Conservation (phyloP, 805 yeast genomes). For the Teunomyces lycoperdinae region DNA sequence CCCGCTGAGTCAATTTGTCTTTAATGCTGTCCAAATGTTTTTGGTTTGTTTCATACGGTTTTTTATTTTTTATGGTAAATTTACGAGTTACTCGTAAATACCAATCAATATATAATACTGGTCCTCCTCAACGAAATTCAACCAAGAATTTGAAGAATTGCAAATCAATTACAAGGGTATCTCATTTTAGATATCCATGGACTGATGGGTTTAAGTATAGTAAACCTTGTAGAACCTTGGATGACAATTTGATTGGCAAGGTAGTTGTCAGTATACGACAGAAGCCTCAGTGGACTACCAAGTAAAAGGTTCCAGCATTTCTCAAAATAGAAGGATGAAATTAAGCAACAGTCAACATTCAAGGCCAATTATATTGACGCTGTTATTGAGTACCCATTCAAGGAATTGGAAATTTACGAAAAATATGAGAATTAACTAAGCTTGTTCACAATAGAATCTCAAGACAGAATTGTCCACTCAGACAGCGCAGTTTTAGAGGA, state of each 20-base stretch:
- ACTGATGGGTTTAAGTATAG: neutral
- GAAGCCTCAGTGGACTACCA: conserved; percentile 28
- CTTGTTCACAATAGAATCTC: conserved; percentile 7
- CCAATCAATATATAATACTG: too few species aligned
- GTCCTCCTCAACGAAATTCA: neutral
- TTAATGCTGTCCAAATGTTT: too few species aligned
- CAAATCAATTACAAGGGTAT: neutral
- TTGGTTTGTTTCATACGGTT: too few species aligned
- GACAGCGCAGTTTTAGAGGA: conserved; percentile 5
- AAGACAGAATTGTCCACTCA: conserved; percentile 7
- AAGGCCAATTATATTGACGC: conserved; percentile 7
- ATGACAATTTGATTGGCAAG: conserved; percentile 16
- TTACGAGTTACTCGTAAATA: too few species aligned
- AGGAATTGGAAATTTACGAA: conserved; percentile 14
- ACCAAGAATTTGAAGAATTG: neutral
- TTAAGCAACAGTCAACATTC: neutral
- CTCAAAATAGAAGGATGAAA: conserved; percentile 24
- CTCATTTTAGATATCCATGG: neutral
- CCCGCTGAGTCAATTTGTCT: too few species aligned
- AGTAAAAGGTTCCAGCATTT: conserved; percentile 19
- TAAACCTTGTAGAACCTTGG: neutral
- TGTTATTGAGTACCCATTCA: conserved; percentile 11
- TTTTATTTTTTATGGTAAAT: too few species aligned
- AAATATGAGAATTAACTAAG: conserved; percentile 4
- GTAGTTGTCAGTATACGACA: conserved; percentile 16